phyloP scores from a whole-genome alignment of 2,329 filamentous ascomycete species.

The Exophiala mesophila region DNA sequence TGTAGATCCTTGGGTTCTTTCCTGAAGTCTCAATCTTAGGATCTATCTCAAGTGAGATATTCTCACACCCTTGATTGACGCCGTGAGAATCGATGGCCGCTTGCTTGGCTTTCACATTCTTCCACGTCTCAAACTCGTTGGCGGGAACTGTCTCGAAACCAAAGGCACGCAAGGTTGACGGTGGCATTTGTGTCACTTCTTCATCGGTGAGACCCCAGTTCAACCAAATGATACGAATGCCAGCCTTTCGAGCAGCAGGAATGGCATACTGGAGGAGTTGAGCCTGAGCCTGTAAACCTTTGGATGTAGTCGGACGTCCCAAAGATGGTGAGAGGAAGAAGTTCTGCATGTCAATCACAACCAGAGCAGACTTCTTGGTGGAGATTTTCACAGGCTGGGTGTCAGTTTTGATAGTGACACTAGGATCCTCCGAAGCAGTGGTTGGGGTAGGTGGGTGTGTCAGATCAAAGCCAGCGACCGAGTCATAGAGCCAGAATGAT shows the following conservation, averaged over 20 bases:
- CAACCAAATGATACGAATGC: slow-evolving; percentile 49
- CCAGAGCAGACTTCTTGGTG: slow-evolving; percentile 41
- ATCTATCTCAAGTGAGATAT: slow-evolving; percentile 5
- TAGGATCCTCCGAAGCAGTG: slow-evolving; percentile 18
- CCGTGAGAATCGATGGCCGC: slow-evolving; percentile 27
- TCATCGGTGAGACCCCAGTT: slow-evolving; percentile 55
- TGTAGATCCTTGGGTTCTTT: slow-evolving; percentile 29
- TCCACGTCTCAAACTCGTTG: slow-evolving; percentile 15
- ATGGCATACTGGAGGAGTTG: slow-evolving; percentile 42
- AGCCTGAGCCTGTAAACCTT: slow-evolving; percentile 40
- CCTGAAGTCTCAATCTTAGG: slow-evolving; percentile 20
- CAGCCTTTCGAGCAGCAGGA: slow-evolving; percentile 47
- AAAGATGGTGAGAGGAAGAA: slow-evolving; percentile 46
- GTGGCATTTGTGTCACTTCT: slow-evolving; percentile 49
- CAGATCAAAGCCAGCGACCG: slow-evolving; percentile 42
- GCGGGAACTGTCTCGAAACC: slow-evolving; percentile 35
- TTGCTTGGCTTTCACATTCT: slow-evolving; percentile 12
- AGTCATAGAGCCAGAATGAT: slow-evolving; percentile 43
- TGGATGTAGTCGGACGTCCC: slow-evolving; percentile 38
- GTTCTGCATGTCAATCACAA: slow-evolving; percentile 53
- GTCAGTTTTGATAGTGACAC: slow-evolving; percentile 26
- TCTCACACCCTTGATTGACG: slow-evolving; percentile 23
- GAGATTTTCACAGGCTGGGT: slow-evolving; percentile 35
- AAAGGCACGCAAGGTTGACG: slow-evolving; percentile 47
- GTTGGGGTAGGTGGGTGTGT: slow-evolving; percentile 36